Evolutionary conservation across 768 basidiomycete genomes (phyloP).

Genomic region (Russula virescens): DNA sequence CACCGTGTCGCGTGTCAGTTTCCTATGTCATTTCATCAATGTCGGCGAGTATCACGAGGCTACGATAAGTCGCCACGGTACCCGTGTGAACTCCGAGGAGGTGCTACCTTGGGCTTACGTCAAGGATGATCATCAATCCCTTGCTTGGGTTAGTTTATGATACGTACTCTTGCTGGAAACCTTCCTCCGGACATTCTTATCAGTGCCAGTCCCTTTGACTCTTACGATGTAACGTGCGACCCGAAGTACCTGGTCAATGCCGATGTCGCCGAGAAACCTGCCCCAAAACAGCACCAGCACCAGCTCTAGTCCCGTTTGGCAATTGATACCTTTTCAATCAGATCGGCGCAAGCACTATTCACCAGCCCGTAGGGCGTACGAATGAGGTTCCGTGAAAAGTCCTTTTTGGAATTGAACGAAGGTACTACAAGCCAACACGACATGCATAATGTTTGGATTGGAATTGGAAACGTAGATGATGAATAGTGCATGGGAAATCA

Average conservation of each 20-base stretch:
- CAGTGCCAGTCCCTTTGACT: not conserved
- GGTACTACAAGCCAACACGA: constrained; percentile 3
- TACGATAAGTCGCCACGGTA: not conserved
- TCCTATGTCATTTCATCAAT: not conserved
- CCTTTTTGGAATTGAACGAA: constrained; percentile 7
- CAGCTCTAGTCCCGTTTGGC: not conserved
- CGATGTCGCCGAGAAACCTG: not conserved
- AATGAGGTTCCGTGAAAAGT: not conserved
- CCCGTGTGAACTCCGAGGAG: not conserved
- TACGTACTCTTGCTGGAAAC: no score
- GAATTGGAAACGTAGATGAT: constrained; percentile 3
- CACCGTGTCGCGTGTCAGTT: not conserved
- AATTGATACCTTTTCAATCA: not conserved
- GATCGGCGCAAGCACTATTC: not conserved
- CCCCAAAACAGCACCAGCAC: not conserved
- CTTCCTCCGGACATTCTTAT: not conserved
- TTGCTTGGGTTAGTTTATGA: not conserved
- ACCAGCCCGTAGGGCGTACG: not conserved
- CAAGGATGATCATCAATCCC: not conserved
- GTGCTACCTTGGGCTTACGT: not conserved
- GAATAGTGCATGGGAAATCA: constrained; percentile 13
- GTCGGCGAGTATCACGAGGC: not conserved
- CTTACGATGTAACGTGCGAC: not conserved
- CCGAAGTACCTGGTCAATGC: not conserved
- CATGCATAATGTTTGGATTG: not conserved